Evolutionary conservation across 225 moss, liverwort and hornwort species (phyloP), one percentile per base, ranked within the genome.

Genomic region (Lunularia cruciata): DNA sequence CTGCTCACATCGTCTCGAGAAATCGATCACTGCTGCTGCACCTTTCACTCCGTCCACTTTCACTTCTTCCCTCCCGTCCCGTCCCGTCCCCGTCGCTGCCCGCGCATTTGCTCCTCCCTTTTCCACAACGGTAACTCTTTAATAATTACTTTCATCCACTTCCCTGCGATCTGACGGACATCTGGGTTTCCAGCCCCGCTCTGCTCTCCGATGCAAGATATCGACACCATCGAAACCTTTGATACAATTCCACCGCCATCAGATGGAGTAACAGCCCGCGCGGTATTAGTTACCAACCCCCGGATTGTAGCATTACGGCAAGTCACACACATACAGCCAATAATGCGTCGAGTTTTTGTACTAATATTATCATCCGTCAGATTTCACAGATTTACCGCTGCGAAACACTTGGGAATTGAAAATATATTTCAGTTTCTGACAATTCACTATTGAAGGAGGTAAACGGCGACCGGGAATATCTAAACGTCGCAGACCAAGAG

Each of bases 41-140:
- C 14, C 16, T 42, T 2, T 43, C 30, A 10, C 27, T 7, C 43
- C 37, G 45, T 43, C 43, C 27, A 26, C 63, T 63, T 45, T 43
- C 63, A 40, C 39, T 39, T 61, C 61, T 38, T 22, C 61, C 22
- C 34, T 60, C 60, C 35, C 22, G 60, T 60, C 36, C 60, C 34
- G 59, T 59, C 36, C 42, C 63, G 42, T 63, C 42, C 13, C 20
- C 42, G n/a, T 15, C 25, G 18, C 26, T 6, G 61, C 40, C 60
- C 63, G 26, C 40, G 63, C 63, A 43, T 45, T 27, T 16, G 38
- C 20, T 63, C 25, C 26, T 27, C 8, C 55, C 45, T 37, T 37
- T 60, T 37, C n/a, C 20, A 35, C 59, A 37, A 22, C 59, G 59
- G 59, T 57, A 57, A 31, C 26, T 57, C 51, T 32, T 16, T 32